Base-by-base conservation (phyloP, 495 filamentous ascomycete genomes). In the Aspergillus taichungensis region DNA sequence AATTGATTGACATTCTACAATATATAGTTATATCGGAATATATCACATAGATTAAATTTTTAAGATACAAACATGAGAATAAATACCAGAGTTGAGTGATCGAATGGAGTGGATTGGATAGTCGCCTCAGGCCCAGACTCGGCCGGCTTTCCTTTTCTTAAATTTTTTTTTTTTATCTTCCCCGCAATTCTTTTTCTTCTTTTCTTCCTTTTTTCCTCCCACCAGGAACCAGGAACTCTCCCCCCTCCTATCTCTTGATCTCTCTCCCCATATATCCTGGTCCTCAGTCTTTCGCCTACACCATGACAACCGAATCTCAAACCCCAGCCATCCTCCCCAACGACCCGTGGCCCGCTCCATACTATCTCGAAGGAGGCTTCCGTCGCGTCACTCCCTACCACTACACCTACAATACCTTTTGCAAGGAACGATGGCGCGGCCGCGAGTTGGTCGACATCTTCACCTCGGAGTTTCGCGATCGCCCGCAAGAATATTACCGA, bases 321-420 rank as follows among this genome's bases (percentile, higher is more conserved):
- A 58, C 82, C 36, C 61, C 76, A 44, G 77, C 78, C 55, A 73
- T 74, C 47, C 71, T 86, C 38, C 42, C 42, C 5, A 13, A 24
- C 42, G 24, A 44, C 12, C 33, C 42, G 6, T 28, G 30, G 32
- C 47, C 50, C 18, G 40, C 47, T 36, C 75, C 73, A 7, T 95
- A 94, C 59, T 84, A 80, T 51, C 67, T 94, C 42, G 83, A 91
- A 49, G 78, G 81, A 51, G 87, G 84, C 6, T 61, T 95, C 30
- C 79, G 89, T 29, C 79, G 85, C 36, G 85, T 94, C 11, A 71
- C 73, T 13, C 89, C 89, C 9, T 95, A 95, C 58, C 75, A 87
- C 55, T 92, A 73, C 55, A 94, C 88, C 1, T 94, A 94, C 67
- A 89, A 94, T 52, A 95, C 90, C 3, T 87, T 79, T 62, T 90